A percentile compares a stretch with the other conserved stretches of the same genome.
These are phyloP conservation scores for Pneumocystis oryctolagi DNA, from an alignment of 1,139 yeast genomes.

Conservation along the genomic window DNA sequence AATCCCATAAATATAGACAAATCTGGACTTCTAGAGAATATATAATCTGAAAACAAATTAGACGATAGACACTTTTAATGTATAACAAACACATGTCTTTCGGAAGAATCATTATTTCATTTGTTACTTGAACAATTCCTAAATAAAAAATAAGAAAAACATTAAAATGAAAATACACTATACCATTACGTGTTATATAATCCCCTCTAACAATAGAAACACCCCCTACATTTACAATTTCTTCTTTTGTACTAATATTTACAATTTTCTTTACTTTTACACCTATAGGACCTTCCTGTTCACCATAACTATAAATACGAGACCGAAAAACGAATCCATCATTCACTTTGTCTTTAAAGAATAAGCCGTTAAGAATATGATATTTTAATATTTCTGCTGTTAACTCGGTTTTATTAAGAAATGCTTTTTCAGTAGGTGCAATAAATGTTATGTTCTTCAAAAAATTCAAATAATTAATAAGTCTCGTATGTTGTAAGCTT, in stretches of 20 bases:
- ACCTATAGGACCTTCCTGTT: background rate
- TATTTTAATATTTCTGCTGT: background rate
- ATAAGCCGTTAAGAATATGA: background rate
- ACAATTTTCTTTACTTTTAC: background rate
- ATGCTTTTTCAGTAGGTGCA: slow-evolving; percentile 1
- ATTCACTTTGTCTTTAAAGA: background rate
- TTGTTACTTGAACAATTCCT: background rate
- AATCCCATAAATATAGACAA: background rate
- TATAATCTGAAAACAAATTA: background rate
- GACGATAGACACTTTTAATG: background rate
- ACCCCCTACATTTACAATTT: background rate
- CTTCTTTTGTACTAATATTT: background rate
- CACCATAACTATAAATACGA: background rate
- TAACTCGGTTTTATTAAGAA: background rate
- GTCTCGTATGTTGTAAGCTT: background rate
- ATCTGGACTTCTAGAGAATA: background rate
- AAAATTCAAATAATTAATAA: background rate
- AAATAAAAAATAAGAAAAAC: background rate
- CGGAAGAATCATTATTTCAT: background rate
- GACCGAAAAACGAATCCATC: background rate
- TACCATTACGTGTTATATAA: background rate
- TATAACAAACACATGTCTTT: background rate
- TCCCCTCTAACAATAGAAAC: background rate
- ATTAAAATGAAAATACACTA: background rate
- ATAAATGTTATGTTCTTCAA: background rate